These are phyloP conservation scores for Halophytophthora batemanensis DNA, from an alignment of 352 stramenopile genomes.

Conservation along the genomic window DNA sequence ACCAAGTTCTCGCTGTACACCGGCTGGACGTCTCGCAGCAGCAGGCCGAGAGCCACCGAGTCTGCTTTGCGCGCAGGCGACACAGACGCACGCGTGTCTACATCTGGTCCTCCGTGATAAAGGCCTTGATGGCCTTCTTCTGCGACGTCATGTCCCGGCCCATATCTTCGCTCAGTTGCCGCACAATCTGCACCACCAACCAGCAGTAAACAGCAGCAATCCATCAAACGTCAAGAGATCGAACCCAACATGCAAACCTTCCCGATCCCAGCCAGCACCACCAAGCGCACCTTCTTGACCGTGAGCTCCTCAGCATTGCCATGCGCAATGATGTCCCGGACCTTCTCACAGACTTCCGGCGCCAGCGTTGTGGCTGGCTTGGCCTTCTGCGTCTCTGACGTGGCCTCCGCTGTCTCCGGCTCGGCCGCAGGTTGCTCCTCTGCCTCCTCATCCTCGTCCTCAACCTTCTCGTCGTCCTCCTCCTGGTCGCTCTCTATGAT, in stretches of 20 bases:
- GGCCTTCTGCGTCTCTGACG: slow-evolving; percentile 13
- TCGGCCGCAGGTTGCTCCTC: slow-evolving; percentile 19
- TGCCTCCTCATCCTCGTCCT: slow-evolving; percentile 14
- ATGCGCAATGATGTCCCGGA: slow-evolving; percentile 77
- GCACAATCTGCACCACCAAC: slow-evolving; percentile 49
- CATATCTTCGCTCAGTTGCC: slow-evolving; percentile 60
- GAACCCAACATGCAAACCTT: background rate
- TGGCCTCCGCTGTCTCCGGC: slow-evolving; percentile 11
- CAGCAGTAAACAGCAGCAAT: background rate
- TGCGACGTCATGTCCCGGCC: slow-evolving; percentile 62
- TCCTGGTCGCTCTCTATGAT: slow-evolving; percentile 28
- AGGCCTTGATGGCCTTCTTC: slow-evolving; percentile 83
- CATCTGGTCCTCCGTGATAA: slow-evolving; percentile 46
- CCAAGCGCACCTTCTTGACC: slow-evolving; percentile 64
- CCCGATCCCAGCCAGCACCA: no score
- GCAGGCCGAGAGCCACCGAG: background rate
- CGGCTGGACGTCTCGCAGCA: no score
- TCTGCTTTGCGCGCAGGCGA: background rate
- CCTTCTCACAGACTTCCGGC: slow-evolving; percentile 53
- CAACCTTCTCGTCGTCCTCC: slow-evolving; percentile 11
- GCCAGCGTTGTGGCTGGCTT: slow-evolving; percentile 25
- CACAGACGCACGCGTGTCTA: slow-evolving; percentile 6
- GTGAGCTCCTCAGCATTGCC: slow-evolving; percentile 77
- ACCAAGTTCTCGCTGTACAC: background rate
- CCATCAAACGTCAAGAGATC: slow-evolving; percentile 2